Evolutionary conservation across 352 stramenopile species (phyloP).

Genomic region (Pythium rishiriense): DNA sequence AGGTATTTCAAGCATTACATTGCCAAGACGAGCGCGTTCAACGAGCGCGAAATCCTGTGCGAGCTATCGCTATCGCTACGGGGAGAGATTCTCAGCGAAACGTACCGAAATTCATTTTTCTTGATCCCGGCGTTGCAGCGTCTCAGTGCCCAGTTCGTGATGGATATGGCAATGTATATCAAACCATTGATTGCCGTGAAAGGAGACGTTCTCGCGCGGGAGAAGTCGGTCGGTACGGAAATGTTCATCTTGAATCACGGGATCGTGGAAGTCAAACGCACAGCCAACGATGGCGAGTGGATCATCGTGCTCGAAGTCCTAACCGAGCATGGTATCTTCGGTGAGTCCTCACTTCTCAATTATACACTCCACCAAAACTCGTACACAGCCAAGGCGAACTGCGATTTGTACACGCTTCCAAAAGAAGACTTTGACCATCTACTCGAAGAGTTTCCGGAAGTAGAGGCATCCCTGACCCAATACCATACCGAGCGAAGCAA

Average conservation of each 20-base stretch:
- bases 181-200: slow-evolving; percentile 74
- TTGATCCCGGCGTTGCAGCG: slow-evolving; percentile 67
- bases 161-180: slow-evolving; percentile 88
- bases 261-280: slow-evolving; percentile 69
- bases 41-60: slow-evolving; percentile 71
- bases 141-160: slow-evolving; percentile 75
- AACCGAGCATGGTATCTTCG: slow-evolving; percentile 67
- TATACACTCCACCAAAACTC: slow-evolving; percentile 79
- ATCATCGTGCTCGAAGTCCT: slow-evolving; percentile 77
- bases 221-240: slow-evolving; percentile 68
- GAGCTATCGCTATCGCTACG: slow-evolving; percentile 78
- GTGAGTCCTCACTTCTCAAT: slow-evolving; percentile 65
- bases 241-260: slow-evolving; percentile 85
- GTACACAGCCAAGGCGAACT: slow-evolving; percentile 68
- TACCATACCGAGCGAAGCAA: slow-evolving; percentile 64
- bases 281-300: slow-evolving; percentile 50
- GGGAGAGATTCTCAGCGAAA: slow-evolving; percentile 73
- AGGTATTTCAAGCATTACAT: slow-evolving; percentile 85
- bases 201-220: slow-evolving; percentile 60
- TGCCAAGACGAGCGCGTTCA: slow-evolving; percentile 70
- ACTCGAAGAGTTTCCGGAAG: slow-evolving; percentile 80
- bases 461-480: slow-evolving; percentile 52
- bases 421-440: slow-evolving; percentile 83
- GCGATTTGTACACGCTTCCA: slow-evolving; percentile 73
- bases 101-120: slow-evolving; percentile 76